Conservation (phyloP, 805 yeast genomes). For the Wickerhamiella vanderwaltii region DNA sequence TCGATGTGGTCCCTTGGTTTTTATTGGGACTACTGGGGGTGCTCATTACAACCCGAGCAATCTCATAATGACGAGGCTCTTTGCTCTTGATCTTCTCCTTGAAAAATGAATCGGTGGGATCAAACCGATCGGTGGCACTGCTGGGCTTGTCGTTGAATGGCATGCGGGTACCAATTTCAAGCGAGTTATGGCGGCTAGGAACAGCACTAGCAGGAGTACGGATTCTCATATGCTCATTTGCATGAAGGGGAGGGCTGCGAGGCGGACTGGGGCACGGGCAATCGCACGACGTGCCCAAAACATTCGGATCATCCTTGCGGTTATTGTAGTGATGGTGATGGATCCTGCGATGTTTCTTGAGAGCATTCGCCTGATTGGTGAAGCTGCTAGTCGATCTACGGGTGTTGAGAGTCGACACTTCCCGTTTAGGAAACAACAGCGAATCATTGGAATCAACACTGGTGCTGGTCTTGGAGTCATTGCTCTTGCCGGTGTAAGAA, state of each 20-base stretch:
- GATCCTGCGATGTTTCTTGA: slow-evolving; percentile 9
- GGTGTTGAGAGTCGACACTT: slow-evolving; percentile 1
- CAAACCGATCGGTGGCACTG: slow-evolving; percentile 6
- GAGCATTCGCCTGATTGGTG: slow-evolving; percentile 13
- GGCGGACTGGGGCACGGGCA: slow-evolving; percentile 22
- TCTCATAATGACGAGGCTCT: slow-evolving; percentile 14
- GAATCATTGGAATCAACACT: slow-evolving; percentile 9
- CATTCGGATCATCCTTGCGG: slow-evolving; percentile 13
- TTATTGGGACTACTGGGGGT: slow-evolving; percentile 10
- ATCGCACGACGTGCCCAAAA: slow-evolving; percentile 22
- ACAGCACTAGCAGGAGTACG: slow-evolving; percentile 27
- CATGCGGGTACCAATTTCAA: slow-evolving; percentile 26
- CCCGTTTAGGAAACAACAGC: slow-evolving; percentile 12
- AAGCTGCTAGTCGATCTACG: slow-evolving; percentile 11
- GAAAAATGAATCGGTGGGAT: slow-evolving; percentile 11
- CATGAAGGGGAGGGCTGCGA: slow-evolving; percentile 17
- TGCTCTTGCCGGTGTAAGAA: background rate
- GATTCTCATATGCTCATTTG: slow-evolving; percentile 26
- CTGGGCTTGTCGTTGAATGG: slow-evolving; percentile 18
- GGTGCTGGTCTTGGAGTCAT: background rate
- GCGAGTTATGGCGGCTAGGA: slow-evolving; percentile 19
- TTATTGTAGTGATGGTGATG: slow-evolving; percentile 10
- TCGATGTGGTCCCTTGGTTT: background rate
- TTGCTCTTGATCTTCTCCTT: slow-evolving; percentile 6
- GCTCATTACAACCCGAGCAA: slow-evolving; percentile 13